Percentiles rank a stretch among this genome's conserved stretches.
Conservation (phyloP, 805 yeast genomes). For the Tetrapisispora iriomotensis region DNA sequence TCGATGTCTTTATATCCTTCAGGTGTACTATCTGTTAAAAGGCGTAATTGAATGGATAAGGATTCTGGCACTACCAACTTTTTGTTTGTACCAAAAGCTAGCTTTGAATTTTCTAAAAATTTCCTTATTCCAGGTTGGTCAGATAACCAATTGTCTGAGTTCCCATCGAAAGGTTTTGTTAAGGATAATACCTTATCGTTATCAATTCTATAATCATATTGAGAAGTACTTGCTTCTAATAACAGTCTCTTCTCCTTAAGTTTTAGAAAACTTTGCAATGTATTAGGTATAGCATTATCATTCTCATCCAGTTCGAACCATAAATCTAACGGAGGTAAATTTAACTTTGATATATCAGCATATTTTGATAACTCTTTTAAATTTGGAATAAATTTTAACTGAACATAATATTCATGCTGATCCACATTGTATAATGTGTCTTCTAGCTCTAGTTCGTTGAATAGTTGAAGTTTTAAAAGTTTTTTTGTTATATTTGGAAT, state of each 20-base stretch:
- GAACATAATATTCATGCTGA: conserved; percentile 24
- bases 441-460: conserved; percentile 6
- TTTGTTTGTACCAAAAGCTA: conserved; percentile 11
- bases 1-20: conserved; percentile 2
- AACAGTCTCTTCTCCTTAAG: conserved; percentile 12
- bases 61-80: conserved; percentile 9
- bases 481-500: conserved; percentile 17
- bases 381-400: conserved; percentile 20
- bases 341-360: neutral
- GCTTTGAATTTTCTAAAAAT: conserved; percentile 26
- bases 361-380: conserved; percentile 1
- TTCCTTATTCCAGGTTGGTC: conserved; percentile 36
- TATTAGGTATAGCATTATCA: conserved; percentile 14
- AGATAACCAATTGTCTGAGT: conserved; percentile 24
- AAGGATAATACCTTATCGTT: conserved; percentile 14
- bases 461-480: conserved; percentile 16
- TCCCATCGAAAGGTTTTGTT: conserved; percentile 9
- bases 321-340: conserved; percentile 20
- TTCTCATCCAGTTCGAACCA: conserved; percentile 26
- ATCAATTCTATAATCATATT: conserved; percentile 20
- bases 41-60: no score
- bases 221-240: conserved; percentile 19
- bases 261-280: conserved; percentile 18
- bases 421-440: conserved; percentile 16
- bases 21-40: conserved; percentile 6